Conservation (phyloP, 176 grass and related monocot species). For the Aechmea fasciata region DNA sequence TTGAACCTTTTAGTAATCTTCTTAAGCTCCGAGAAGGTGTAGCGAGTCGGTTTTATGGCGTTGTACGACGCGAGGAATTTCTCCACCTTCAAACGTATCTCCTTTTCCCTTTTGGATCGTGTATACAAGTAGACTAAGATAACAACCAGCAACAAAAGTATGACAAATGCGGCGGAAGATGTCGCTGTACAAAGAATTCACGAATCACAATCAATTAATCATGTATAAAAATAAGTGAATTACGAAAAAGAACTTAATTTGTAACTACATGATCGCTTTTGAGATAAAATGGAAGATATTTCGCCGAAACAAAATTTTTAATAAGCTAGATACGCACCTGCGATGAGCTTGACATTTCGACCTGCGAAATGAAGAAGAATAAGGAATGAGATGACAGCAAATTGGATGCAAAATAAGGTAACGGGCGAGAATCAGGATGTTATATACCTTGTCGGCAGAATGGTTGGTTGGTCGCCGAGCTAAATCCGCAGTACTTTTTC, state of each 20-base stretch:
- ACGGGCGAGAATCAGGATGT: neutral
- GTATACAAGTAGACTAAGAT: neutral
- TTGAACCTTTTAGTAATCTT: conserved; percentile 7
- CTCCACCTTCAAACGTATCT: conserved; percentile 4
- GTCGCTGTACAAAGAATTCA: conserved; percentile 6
- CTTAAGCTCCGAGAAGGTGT: conserved; percentile 2
- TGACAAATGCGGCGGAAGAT: conserved; percentile 5
- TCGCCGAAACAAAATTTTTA: neutral
- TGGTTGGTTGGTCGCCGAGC: conserved; percentile 18
- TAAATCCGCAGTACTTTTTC: conserved; percentile 16
- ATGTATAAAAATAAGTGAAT: too few relatives aligned
- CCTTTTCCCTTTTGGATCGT: neutral
- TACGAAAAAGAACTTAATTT: neutral
- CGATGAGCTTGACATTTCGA: too few relatives aligned
- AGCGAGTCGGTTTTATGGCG: neutral
- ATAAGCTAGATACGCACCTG: too few relatives aligned
- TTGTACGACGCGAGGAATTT: neutral
- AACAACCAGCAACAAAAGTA: neutral
- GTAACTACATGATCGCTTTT: neutral
- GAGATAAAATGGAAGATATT: conserved; percentile 5
- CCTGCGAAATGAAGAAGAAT: too few relatives aligned
- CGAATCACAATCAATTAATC: too few relatives aligned
- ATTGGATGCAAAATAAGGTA: neutral
- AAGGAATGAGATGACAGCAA: neutral
- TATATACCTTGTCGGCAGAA: conserved; percentile 18